Base-by-base conservation (phyloP, 2,329 filamentous ascomycete species). In the Aspergillus hiratsukae region DNA sequence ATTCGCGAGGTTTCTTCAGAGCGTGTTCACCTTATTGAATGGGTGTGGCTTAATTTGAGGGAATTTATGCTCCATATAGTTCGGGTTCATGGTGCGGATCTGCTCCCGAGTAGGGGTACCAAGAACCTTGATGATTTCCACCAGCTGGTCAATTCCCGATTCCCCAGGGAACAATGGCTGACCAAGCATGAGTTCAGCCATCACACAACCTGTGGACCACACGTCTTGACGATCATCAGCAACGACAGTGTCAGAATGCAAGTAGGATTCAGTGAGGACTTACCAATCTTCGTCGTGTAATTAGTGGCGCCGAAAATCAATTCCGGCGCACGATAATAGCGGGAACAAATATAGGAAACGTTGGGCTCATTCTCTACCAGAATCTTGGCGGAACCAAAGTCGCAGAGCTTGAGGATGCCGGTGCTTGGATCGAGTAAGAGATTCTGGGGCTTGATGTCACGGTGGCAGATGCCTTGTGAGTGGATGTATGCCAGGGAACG, bases 51-150 rank as follows among this genome's bases (percentile, higher is more conserved):
- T 99, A 81, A 99, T 99, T 77, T 99, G 94, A 49, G 94, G 94
- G 78, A 99, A 99, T 80, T 97, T 97, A 81, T 99, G 94, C 80
- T 99, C 94, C 94, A 99, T 99, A 78, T 99, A 99, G 78, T 99
- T 99, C 58, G 94, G 94, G 77, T 99, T 99, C 94, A 99, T 99
- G 64, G 94, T 99, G 66, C 94, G 90, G 70, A 99, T 99, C 77
- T 99, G 94, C 75, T 99, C 94, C 63, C 94, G 85, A 37, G 94
- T 97, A 19, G 94, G 94, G 19, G 94, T 99, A 58, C 94, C 94
- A 59, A 99, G 81, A 53, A 99, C 93, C 80, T 99, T 99, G 83
- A 99, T 99, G 73, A 99, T 99, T 77, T 99, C 94, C 48, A 99
- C 94, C 50, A 99, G 81, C 75, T 99, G 94, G 73, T 99, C 94